Base-by-base conservation (phyloP, 805 yeast genomes). In the Wickerhamomyces alni region DNA sequence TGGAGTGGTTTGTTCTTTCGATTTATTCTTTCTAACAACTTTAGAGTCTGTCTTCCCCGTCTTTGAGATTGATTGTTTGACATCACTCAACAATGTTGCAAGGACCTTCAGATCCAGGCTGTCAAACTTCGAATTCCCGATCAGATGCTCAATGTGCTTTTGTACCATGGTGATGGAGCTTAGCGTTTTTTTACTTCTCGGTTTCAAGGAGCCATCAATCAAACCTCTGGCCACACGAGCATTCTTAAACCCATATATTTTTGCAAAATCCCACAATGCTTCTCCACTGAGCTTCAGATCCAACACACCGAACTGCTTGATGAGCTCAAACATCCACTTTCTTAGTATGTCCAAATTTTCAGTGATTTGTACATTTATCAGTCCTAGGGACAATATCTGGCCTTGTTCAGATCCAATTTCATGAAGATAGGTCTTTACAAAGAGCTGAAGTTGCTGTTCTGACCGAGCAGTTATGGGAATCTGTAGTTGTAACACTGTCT, bases 331-430 rank as follows among this genome's bases (percentile, higher is more conserved):
- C 6, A 68, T 57, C 62, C 66, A 65, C 0, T 43, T 43, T 51
- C 79, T 67, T 33, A 84, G 57, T 1, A 57, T 38, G 9, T 64
- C 64, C 30, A 78, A 70, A 50, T 81, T 80, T 37, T 62, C 64
- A 11, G 66, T 59, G 28, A 84, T 85, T 36, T 81, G 87, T 4
- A 81, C 80, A 51, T 84, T 84, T 37, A 80, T 77, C 22, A 82
- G 74, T 2, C 94, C 94, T 30, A 84, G 58, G 1, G 88, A 78
- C 33, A 83, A 70, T 2, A 83, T 69, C 55, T 72, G 75, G 8
- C 74, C 69, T 22, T 74, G 61, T 46, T 84, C 91, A 19, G 69
- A 74, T 3, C 81, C 67, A 7, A 80, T 74, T 53, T 84, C 93
- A 36, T 58, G 62, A 3, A 84, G 57, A 50, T 74, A 84, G 8